phyloP scores from a whole-genome alignment of 768 basidiomycete species.

The Fomitopsis pulvina region DNA sequence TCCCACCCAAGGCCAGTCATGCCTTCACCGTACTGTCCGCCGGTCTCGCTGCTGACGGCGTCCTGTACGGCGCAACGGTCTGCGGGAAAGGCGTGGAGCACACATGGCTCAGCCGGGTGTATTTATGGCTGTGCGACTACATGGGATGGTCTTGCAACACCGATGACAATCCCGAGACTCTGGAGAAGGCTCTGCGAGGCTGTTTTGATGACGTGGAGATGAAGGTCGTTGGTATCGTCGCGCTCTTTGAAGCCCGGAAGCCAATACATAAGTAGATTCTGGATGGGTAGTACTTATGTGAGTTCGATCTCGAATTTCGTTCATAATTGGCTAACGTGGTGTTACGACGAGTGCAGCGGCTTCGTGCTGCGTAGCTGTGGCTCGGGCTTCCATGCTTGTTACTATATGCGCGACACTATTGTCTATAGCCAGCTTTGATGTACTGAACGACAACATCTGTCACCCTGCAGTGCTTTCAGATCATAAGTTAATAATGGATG shows the following conservation, averaged over 20 bases:
- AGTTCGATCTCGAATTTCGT: neutral
- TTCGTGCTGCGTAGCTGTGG: no score
- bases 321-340: no score
- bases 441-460: no score
- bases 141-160: slow-evolving; percentile 11
- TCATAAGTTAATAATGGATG: no score
- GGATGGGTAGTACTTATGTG: neutral
- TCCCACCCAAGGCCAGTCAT: slow-evolving; percentile 10
- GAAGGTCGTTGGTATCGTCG: slow-evolving; percentile 8
- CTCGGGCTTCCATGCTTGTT: no score
- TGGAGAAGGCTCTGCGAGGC: slow-evolving; percentile 6
- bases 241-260: slow-evolving; percentile 10
- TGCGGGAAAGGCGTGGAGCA: slow-evolving; percentile 9
- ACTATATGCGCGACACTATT: no score
- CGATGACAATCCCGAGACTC: slow-evolving; percentile 2
- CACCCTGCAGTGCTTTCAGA: no score
- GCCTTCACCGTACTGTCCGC: slow-evolving; percentile 4
- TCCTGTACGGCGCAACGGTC: slow-evolving; percentile 14
- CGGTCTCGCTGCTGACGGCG: slow-evolving; percentile 6
- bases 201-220: slow-evolving; percentile 13
- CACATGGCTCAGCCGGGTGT: slow-evolving; percentile 4
- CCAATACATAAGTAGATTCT: neutral
- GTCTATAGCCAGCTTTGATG: no score
- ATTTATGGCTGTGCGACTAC: slow-evolving; percentile 9
- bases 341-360: no score